Conservation (phyloP, 2,329 filamentous ascomycete species). For the Bipolaris sorokiniana region DNA sequence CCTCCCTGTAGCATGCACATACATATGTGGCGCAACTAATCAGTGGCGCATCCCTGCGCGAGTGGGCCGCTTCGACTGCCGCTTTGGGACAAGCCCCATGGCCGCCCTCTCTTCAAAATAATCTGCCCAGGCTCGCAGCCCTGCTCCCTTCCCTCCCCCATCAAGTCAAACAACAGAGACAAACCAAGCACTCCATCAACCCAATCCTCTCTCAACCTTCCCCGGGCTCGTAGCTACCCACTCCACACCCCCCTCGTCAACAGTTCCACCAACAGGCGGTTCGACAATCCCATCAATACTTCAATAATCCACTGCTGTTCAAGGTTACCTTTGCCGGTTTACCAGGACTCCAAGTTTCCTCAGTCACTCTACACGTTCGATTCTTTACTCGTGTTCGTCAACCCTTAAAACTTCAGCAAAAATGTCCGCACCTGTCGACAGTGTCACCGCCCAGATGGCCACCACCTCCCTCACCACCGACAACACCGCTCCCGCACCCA, state of each 20-base stretch:
- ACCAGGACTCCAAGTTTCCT: conserved; percentile 54
- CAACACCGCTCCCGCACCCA: conserved; percentile 21
- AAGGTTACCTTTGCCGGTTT: conserved; percentile 49
- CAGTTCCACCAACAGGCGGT: conserved; percentile 57
- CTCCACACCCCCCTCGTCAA: conserved; percentile 59
- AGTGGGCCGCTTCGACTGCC: conserved; percentile 39
- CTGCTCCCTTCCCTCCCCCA: conserved; percentile 37
- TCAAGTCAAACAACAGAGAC: conserved; percentile 46
- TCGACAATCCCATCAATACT: conserved; percentile 49
- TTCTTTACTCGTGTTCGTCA: conserved; percentile 60
- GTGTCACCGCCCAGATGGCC: conserved; percentile 75
- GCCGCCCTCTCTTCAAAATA: conserved; percentile 23
- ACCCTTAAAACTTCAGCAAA: conserved; percentile 61
- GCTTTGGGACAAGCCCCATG: conserved; percentile 32
- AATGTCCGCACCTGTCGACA: conserved; percentile 86
- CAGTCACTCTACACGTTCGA: conserved; percentile 41
- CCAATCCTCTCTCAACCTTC: conserved; percentile 39
- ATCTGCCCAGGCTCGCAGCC: conserved; percentile 13
- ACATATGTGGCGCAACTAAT: background rate
- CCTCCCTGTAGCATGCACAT: background rate
- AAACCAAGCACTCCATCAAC: conserved; percentile 39
- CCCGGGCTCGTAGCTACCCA: conserved; percentile 59
- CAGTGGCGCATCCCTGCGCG: conserved; percentile 19
- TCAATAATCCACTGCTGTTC: conserved; percentile 42
- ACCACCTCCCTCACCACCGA: conserved; percentile 67